Evolutionary conservation across 768 basidiomycete species (phyloP).

Genomic region (Hemileccinum impolitum): DNA sequence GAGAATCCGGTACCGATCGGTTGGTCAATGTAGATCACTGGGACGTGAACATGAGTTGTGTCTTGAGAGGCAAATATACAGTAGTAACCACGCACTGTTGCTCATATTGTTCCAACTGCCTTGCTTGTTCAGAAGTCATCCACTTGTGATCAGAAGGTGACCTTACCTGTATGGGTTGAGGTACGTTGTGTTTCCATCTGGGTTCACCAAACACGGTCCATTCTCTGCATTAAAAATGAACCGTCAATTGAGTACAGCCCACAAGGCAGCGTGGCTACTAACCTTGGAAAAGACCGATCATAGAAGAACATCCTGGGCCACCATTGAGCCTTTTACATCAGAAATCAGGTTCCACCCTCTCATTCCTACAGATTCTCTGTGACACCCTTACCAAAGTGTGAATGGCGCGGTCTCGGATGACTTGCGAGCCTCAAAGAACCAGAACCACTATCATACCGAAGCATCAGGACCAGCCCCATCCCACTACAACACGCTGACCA

Average conservation of each 20-base stretch:
- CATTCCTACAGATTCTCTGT: neutral
- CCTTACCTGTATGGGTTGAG: conserved; percentile 59
- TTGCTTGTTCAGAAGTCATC: neutral
- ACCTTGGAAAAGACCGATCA: conserved; percentile 68
- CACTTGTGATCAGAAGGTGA: neutral
- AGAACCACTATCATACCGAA: conserved; percentile 53
- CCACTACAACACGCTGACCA: conserved; percentile 35
- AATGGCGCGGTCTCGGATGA: conserved; percentile 61
- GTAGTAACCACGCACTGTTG: conserved; percentile 51
- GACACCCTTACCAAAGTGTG: conserved; percentile 50
- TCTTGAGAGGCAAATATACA: neutral
- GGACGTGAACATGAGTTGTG: neutral
- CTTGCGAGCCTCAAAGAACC: conserved; percentile 67
- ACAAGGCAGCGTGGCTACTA: neutral
- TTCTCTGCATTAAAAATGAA: conserved; percentile 40
- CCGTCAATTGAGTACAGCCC: neutral
- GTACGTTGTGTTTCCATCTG: conserved; percentile 48
- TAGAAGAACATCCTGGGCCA: conserved; percentile 59
- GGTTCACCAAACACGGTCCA: conserved; percentile 59
- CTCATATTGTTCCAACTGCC: conserved; percentile 64
- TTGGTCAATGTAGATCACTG: conserved; percentile 71
- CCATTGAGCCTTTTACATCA: conserved; percentile 45
- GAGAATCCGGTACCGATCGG: conserved; percentile 68
- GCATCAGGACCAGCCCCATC: conserved; percentile 1
- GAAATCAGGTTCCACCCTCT: neutral